These are phyloP conservation scores for Zopfia rhizophila DNA, from an alignment of 2,329 filamentous ascomycete genomes.

Conservation along the genomic window DNA sequence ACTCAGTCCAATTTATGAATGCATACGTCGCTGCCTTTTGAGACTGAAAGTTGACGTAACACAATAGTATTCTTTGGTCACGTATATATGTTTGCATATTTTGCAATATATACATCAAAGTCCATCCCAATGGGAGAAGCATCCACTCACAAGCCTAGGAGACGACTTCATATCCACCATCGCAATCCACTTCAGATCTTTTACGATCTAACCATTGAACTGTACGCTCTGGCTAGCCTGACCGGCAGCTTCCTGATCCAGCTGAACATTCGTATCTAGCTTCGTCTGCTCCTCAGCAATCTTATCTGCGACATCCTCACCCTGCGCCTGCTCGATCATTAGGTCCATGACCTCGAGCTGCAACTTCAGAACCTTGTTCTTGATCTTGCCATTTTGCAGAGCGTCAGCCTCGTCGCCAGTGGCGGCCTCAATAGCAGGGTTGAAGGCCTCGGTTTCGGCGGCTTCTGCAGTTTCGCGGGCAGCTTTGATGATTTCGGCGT, in stretches of 20 bases:
- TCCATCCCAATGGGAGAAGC: no score
- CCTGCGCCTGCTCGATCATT: slow-evolving; percentile 64
- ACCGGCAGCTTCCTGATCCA: slow-evolving; percentile 61
- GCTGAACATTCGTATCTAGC: slow-evolving; percentile 63
- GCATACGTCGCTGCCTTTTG: no score
- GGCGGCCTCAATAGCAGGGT: slow-evolving; percentile 63
- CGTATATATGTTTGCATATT: no score
- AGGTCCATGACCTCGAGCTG: slow-evolving; percentile 63
- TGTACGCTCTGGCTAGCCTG: slow-evolving; percentile 50
- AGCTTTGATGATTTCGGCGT: slow-evolving; percentile 63
- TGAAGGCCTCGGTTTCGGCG: slow-evolving; percentile 66
- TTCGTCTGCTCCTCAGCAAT: slow-evolving; percentile 62
- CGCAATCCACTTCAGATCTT: no score
- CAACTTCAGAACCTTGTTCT: slow-evolving; percentile 70
- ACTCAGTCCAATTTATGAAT: no score
- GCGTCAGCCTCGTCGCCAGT: slow-evolving; percentile 56
- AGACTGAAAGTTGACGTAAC: no score
- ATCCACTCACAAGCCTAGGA: no score
- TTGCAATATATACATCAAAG: no score
- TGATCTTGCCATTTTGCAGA: slow-evolving; percentile 66
- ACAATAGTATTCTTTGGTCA: no score
- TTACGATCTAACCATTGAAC: slow-evolving; percentile 32
- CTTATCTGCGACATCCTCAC: slow-evolving; percentile 58
- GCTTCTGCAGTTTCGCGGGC: slow-evolving; percentile 65
- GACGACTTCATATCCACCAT: no score